These are phyloP conservation scores for Heliocybe sulcata DNA, from an alignment of 1,284 basidiomycete species.

Conservation along the genomic window DNA sequence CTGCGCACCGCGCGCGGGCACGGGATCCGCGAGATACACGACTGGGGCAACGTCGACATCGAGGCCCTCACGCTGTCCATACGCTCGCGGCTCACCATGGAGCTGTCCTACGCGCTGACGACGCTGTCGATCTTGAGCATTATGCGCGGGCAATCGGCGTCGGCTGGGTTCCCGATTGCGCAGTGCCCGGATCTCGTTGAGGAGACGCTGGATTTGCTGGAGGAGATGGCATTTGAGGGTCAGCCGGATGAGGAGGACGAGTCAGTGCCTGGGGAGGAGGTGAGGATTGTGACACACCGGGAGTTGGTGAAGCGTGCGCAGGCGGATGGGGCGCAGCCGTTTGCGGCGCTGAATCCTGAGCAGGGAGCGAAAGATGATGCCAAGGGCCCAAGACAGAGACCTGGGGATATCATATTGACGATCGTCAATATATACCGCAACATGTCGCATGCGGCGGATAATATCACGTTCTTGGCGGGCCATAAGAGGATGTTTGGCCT, in stretches of 20 bases:
- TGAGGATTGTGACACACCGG: constrained; percentile 49
- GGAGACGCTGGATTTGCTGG: constrained; percentile 82
- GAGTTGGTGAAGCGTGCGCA: constrained; percentile 53
- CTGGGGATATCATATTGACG: constrained; percentile 63
- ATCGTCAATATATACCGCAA: constrained; percentile 84
- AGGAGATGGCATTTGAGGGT: constrained; percentile 73
- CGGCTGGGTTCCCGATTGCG: constrained; percentile 66
- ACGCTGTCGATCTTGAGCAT: constrained; percentile 83
- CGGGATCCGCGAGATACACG: constrained; percentile 63
- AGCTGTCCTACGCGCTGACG: constrained; percentile 87
- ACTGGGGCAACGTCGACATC: constrained; percentile 85
- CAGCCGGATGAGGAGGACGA: constrained; percentile 31
- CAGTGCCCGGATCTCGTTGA: constrained; percentile 81
- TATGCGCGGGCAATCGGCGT: constrained; percentile 53
- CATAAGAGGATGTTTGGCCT: constrained; percentile 62
- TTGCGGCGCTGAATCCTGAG: constrained; percentile 41
- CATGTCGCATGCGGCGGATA: constrained; percentile 71
- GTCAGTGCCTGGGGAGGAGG: constrained; percentile 16
- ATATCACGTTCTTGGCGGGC: constrained; percentile 59
- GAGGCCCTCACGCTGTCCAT: constrained; percentile 87
- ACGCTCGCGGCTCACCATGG: constrained; percentile 76
- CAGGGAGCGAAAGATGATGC: constrained; percentile 41
- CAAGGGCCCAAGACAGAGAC: constrained; percentile 50
- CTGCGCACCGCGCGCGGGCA: constrained; percentile 40
- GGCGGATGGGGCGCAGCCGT: constrained; percentile 50